Evolutionary conservation across 768 basidiomycete genomes (phyloP), one percentile per base, ranked within the genome.

Genomic region (Rubroboletus satanas): DNA sequence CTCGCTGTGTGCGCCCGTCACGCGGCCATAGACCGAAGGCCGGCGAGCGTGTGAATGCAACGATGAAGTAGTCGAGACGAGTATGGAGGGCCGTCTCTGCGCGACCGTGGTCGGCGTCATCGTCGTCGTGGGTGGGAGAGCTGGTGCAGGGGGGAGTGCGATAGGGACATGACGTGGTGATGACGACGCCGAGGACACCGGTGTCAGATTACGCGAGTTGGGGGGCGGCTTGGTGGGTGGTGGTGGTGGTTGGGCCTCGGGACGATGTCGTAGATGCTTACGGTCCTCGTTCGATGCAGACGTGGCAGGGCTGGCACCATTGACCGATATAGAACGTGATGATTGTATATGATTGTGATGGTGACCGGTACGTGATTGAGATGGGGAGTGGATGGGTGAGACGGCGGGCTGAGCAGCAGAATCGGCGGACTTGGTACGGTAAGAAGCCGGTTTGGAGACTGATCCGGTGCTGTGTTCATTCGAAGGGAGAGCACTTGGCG

Each of bases 171-270:
- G 79, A 12, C 75, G 76, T 0, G 84, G 84, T 12, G 84, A 86
- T 1, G 83, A 79, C 1, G 81, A 74, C 33, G 77, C 75, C 0
- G 84, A 85, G 0, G 84, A 85, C 0, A 70, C 74, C 2, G 84
- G 84, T 0, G 84, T 85, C 45, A 79, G 67, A 49, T 72, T 76
- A 29, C 79, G 79, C 15, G 81, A 76, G 28, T 73, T 71, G 26
- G 69, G 71, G 0, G 69, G 69, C 0, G 65, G 67, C 29, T 71
- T 72, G 37, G 61, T 67, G 2, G 56, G 47, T 5, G n/a, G 51
- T 1, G 56, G 50, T 7, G 56, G 50, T 7, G 51, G 63, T 9
- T 61, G 63, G 4, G n/a, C 38, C 7, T 68, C 66, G 14, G 54
- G 31, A 9, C 42, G 60, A 5, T 55, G 59, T 26, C 64, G 66